These are phyloP conservation scores for Trichoderma arundinaceum DNA, from an alignment of 2,329 filamentous ascomycete genomes.

Conservation along the genomic window DNA sequence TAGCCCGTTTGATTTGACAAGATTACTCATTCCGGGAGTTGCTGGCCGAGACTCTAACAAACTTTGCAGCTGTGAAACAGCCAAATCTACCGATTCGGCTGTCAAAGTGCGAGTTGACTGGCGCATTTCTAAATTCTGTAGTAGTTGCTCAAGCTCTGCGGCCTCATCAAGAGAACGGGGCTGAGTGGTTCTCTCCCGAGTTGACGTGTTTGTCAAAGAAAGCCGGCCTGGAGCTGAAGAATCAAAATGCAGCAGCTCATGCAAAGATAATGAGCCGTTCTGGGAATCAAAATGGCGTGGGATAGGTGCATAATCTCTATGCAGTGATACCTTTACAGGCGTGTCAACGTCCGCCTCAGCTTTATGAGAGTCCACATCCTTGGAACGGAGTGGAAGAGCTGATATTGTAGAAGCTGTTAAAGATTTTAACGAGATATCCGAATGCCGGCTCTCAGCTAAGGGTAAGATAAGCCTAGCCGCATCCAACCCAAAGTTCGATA, in stretches of 20 bases:
- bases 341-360: too few relatives aligned
- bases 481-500: conserved; percentile 2
- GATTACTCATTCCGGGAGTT: conserved; percentile 28
- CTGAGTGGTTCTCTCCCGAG: neutral
- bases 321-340: conserved; percentile 7
- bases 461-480: neutral
- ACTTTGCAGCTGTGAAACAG: conserved; percentile 34
- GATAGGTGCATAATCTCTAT: neutral
- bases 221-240: neutral
- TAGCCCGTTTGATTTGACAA: conserved; percentile 35
- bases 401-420: conserved; percentile 7
- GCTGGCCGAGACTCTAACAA: conserved; percentile 33
- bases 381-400: neutral
- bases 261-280: neutral
- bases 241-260: neutral
- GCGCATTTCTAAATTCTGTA: conserved; percentile 24
- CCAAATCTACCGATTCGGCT: conserved; percentile 28
- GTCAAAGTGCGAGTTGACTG: neutral
- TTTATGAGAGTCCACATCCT: neutral
- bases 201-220: neutral
- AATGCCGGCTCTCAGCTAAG: neutral
- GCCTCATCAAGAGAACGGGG: conserved; percentile 29
- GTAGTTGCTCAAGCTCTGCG: conserved; percentile 28
- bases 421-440: conserved; percentile 14
- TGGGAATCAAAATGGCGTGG: neutral